Evolutionary conservation across 306 rosid genomes (phyloP), one percentile per base, ranked within the genome.

Genomic region (Dalbergia cultrata): DNA sequence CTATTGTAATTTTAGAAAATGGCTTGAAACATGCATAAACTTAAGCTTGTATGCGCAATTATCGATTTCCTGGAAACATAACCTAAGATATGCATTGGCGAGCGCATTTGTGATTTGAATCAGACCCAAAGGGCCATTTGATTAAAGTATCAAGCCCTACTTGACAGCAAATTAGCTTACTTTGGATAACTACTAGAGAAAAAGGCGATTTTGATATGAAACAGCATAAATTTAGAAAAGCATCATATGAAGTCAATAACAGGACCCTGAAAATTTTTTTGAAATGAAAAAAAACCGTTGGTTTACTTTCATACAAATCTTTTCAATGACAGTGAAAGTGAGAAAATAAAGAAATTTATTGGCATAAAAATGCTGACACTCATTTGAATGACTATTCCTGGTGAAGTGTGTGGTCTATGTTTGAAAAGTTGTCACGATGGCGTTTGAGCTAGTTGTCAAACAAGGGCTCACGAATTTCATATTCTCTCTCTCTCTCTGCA

Each of bases 391-490:
- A 22, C 33, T 45, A 41, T 0, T 64, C 1, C 14, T 16, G 41
- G 2, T 37, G 67, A 54, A 22, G 47, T 67, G 47, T 54, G 54
- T 77, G 74, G 74, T 41, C 44, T 50, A 9, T 21, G 56, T 64
- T 65, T 11, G 17, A 52, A 76, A 76, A 52, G 56, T 9, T 22
- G 35, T 34, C 53, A 50, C 10, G 56, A 9, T 67, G 67, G 19
- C 10, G 2, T 62, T 62, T 33, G 67, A 45, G 45, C 17, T 43
- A 45, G 34, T 75, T 45, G 79, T 75, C 59, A 26, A 50, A 13
- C 47, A 60, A 16, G 21, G 59, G 3, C 9, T 53, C 22, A 47
- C 14, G 16, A 47, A 47, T 47, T 47, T 47, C 5, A 47, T 47
- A 47, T 10, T 47, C 53, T 2, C 5, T 5, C 53, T 11, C 13